Conservation (phyloP, 2,329 filamentous ascomycete genomes). For the Tolypocladium ovalisporum region DNA sequence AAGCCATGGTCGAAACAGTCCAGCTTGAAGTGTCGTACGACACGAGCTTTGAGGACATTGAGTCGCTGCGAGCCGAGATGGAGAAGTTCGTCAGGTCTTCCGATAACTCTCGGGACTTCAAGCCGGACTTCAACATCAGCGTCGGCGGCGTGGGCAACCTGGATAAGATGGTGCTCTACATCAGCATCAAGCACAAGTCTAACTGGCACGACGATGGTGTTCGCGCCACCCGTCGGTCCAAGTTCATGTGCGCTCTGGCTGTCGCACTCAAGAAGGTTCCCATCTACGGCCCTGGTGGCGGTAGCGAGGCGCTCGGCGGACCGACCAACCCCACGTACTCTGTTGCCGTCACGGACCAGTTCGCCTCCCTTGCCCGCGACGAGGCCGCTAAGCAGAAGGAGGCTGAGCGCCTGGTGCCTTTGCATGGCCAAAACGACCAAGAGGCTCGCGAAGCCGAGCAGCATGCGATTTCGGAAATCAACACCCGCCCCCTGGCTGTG, state of each 20-base stretch:
- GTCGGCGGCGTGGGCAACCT: slow-evolving; percentile 71
- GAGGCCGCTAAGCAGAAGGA: slow-evolving; percentile 50
- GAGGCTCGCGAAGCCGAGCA: slow-evolving; percentile 25
- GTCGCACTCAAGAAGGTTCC: slow-evolving; percentile 78
- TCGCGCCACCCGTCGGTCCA: slow-evolving; percentile 71
- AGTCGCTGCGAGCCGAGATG: slow-evolving; percentile 75
- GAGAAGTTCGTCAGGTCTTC: slow-evolving; percentile 70
- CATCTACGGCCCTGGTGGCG: slow-evolving; percentile 72
- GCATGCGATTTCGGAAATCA: slow-evolving; percentile 34
- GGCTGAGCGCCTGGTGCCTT: slow-evolving; percentile 53
- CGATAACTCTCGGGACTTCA: slow-evolving; percentile 86
- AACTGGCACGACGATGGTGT: slow-evolving; percentile 85
- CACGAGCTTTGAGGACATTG: slow-evolving; percentile 81
- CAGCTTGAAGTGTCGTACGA: slow-evolving; percentile 74
- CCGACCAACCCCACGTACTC: slow-evolving; percentile 72
- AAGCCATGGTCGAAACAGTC: slow-evolving; percentile 81
- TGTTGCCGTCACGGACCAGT: slow-evolving; percentile 60
- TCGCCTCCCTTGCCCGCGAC: slow-evolving; percentile 53
- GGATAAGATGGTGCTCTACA: slow-evolving; percentile 74
- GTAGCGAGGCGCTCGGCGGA: slow-evolving; percentile 47
- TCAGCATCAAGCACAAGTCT: slow-evolving; percentile 85
- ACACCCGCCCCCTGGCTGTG: slow-evolving; percentile 20
- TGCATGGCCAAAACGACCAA: slow-evolving; percentile 14
- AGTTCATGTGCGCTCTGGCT: slow-evolving; percentile 93
- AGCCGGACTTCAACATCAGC: slow-evolving; percentile 69